phyloP scores from a whole-genome alignment of 2,329 filamentous ascomycete species.

The Clonostachys rosea region DNA sequence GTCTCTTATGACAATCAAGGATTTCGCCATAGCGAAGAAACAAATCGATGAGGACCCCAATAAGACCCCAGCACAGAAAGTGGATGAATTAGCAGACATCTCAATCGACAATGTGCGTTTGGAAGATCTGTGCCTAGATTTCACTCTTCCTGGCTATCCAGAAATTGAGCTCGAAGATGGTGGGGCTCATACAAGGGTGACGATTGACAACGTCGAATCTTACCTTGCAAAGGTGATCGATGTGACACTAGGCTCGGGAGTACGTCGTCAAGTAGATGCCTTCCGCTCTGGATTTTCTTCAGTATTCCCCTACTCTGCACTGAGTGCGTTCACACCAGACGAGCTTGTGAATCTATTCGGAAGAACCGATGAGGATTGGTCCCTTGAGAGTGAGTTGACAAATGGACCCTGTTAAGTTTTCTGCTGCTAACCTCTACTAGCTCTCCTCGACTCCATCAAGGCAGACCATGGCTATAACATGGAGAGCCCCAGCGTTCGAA shows the following conservation, averaged over 20 bases:
- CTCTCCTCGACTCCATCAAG: slow-evolving; percentile 97
- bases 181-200: slow-evolving; percentile 72
- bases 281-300: slow-evolving; percentile 90
- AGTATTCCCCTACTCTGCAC: slow-evolving; percentile 90
- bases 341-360: slow-evolving; percentile 96
- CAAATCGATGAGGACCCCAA: slow-evolving; percentile 68
- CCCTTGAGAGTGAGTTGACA: slow-evolving; percentile 79
- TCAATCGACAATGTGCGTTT: slow-evolving; percentile 71
- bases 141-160: slow-evolving; percentile 89
- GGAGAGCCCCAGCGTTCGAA: slow-evolving; percentile 93
- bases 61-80: slow-evolving; percentile 66
- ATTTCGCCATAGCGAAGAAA: slow-evolving; percentile 79
- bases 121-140: slow-evolving; percentile 88
- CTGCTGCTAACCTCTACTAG: slow-evolving; percentile 35
- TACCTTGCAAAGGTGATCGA: slow-evolving; percentile 91
- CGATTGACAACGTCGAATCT: slow-evolving; percentile 82
- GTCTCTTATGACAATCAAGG: slow-evolving; percentile 82
- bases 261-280: slow-evolving; percentile 83
- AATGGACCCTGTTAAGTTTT: slow-evolving; percentile 12
- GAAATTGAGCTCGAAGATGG: slow-evolving; percentile 75
- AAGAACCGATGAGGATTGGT: slow-evolving; percentile 92
- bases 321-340: slow-evolving; percentile 90
- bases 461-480: slow-evolving; percentile 98
- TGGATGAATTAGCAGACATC: slow-evolving; percentile 63
- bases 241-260: slow-evolving; percentile 83